Conservation (phyloP, 352 stramenopile genomes). For the Globisporangium emineosum region DNA sequence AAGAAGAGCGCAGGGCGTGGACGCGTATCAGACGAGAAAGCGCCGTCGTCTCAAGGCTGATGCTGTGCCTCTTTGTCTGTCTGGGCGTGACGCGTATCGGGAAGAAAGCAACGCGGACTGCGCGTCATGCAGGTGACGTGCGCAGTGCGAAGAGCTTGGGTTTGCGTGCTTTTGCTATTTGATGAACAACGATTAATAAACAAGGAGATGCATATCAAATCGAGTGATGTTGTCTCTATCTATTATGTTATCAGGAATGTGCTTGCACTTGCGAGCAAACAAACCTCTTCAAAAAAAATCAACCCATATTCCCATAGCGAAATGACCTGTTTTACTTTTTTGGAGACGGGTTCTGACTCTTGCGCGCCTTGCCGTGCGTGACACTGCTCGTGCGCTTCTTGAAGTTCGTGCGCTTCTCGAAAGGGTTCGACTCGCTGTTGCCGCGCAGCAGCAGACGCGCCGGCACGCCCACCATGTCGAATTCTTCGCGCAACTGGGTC, state of each 20-base stretch:
- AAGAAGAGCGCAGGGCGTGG: not conserved
- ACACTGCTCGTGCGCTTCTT: constrained; percentile 72
- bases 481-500: constrained; percentile 77
- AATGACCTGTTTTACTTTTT: constrained; percentile 4
- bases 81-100: not conserved
- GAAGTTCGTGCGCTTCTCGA: constrained; percentile 82
- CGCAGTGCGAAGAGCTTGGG: not conserved
- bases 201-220: constrained; percentile 1
- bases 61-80: not conserved
- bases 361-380: constrained; percentile 51
- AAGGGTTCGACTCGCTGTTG: constrained; percentile 75
- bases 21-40: not conserved
- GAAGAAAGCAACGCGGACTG: not conserved
- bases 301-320: not conserved
- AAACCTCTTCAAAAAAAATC: not conserved
- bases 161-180: constrained; percentile 1
- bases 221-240: not conserved
- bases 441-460: constrained; percentile 70
- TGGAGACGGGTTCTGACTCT: constrained; percentile 8
- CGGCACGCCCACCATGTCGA: constrained; percentile 81
- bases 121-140: not conserved
- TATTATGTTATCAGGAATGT: not conserved
- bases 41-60: not conserved
- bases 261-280: not conserved
- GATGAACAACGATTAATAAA: not conserved